phyloP scores from a whole-genome alignment of 2,329 filamentous ascomycete species.

The Apiospora pterosperma region DNA sequence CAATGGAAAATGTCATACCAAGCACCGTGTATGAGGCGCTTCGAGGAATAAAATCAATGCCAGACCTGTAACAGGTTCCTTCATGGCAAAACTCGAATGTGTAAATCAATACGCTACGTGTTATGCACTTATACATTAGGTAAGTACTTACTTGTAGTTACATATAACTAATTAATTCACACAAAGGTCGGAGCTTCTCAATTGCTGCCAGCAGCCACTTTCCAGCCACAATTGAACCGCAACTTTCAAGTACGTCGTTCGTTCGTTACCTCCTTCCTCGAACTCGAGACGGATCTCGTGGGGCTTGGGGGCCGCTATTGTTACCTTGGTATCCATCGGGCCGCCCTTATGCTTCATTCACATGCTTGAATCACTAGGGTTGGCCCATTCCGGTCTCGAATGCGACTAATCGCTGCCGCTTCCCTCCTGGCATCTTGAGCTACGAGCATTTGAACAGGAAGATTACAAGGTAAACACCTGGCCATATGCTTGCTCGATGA shows the following conservation, averaged over 20 bases:
- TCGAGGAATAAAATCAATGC: neutral
- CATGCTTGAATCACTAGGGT: neutral
- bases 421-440: neutral
- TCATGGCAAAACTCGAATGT: neutral
- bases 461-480: neutral
- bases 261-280: neutral
- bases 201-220: conserved; percentile 5
- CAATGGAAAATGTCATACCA: neutral
- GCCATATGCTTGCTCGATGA: conserved; percentile 1
- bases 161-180: too few species aligned
- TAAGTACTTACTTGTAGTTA: neutral
- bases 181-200: neutral
- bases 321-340: neutral
- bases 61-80: neutral
- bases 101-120: neutral
- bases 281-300: conserved; percentile 2
- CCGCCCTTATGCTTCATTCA: neutral
- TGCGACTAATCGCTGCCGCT: neutral
- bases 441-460: neutral
- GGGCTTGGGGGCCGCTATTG: neutral
- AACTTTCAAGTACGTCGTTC: neutral
- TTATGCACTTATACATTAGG: neutral
- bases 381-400: neutral
- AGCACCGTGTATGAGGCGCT: neutral
- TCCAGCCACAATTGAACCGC: neutral